Base-by-base conservation (phyloP, 2,329 filamentous ascomycete genomes). In the Dactylellina sp. region DNA sequence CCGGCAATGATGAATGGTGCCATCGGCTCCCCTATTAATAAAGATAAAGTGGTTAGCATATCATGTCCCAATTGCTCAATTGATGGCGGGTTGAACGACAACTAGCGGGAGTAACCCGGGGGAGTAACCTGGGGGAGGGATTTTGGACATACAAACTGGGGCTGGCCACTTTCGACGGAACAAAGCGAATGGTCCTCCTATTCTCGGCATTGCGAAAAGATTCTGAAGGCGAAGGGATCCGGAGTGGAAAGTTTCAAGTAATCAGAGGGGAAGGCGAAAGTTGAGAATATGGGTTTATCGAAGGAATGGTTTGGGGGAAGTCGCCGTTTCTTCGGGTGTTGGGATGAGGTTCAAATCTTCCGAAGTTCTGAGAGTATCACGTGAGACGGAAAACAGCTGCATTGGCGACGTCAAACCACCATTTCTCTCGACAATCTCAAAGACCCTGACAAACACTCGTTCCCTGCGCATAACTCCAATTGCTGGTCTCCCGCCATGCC, bases 1-100 rank as follows among this genome's bases (percentile, higher is more conserved):
- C 94, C 93, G 82, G 94, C 94, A 83, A 87, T 86, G 86, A 93
- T 95, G 88, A 98, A 98, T 79, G 94, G 94, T 83, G 88, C 89
- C 89, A 96, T 89, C 80, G 94, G 93, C 86, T 88, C 88, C 85
- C 92, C 94, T 98, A 81, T 82, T 80, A 47, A 35, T n/a, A 32
- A 63, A 35, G 50, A 63, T 9, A 22, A 18, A 52, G 46, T 57
- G 56, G 55, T 46, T 22, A 59, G 18, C 24, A 20, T 53, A 25
- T 16, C 80, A 32, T 32, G 9, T 32, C 28, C 28, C 28, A 79
- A 76, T 80, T 77, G n/a, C 11, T 76, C 44, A 79, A 63, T 70
- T 65, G 71, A 79, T 71, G 71, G 55, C 52, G 44, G 60, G 47
- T 64, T 61, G 44, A 40, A 50, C 32, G 6, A 14, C 12, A 53